Base-by-base conservation (phyloP, 2,329 filamentous ascomycete species). In the Botrytis aclada region DNA sequence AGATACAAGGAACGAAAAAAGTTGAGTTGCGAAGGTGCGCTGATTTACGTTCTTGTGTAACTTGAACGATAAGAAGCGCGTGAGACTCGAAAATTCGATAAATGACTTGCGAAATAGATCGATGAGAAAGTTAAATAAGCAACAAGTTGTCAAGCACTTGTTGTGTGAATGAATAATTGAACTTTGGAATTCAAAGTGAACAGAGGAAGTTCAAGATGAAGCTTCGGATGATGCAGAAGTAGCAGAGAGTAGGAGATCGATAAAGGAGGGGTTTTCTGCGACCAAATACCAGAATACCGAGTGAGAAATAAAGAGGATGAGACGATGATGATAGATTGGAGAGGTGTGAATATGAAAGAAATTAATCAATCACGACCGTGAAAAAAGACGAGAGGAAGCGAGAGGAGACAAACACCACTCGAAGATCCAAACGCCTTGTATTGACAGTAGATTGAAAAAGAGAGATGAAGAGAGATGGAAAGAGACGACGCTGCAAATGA, bases 341-440 rank as follows among this genome's bases (percentile, higher is more conserved):
- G 72, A 75, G 69, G 75, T 60, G 63, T 34, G 45, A 51, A 69
- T 79, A 79, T 70, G 75, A 76, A 79, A 78, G 71, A 78, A 77
- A 73, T 75, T 66, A 77, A 41, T 51, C 58, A 69, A 72, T 62
- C 56, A 62, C 70, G 70, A 75, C 74, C 73, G n/a, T 8, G 76
- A 72, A 39, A 74, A 77, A 76, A 72, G 75, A 78, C 74, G 77
- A 78, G 71, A 79, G 74, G 74, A 77, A 77, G 61, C 74, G 73
- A 78, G 76, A 74, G 77, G 79, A 78, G 74, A 74, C 71, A 78
- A 81, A 78, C 74, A 77, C 76, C 75, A 76, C 78, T 80, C 78
- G 76, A 75, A 77, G 77, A 78, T 78, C 78, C 78, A 76, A 75
- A 72, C 70, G 70, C 70, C 70, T 72, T 72, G 51, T 58, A 58